phyloP scores from a whole-genome alignment of 768 basidiomycete species.

The Podaxis sp. region DNA sequence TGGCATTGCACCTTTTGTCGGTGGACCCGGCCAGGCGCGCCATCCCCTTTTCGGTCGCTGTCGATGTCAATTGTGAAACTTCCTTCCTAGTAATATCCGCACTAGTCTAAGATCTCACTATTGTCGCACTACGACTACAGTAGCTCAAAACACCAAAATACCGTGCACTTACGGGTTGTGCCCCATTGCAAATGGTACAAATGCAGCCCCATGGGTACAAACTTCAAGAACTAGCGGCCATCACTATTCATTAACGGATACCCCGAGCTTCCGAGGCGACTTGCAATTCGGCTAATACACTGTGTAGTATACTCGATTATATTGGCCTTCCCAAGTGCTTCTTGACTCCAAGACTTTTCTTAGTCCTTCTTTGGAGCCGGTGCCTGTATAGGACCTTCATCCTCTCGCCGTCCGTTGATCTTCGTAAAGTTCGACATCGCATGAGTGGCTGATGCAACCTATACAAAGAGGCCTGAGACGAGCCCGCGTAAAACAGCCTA shows the following conservation, averaged over 20 bases:
- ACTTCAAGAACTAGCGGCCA: neutral
- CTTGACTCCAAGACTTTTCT: constrained; percentile 5
- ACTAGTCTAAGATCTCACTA: neutral
- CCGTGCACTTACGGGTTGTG: too few species aligned
- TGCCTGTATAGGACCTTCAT: constrained; percentile 41
- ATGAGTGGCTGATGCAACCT: constrained; percentile 71
- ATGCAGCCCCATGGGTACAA: neutral
- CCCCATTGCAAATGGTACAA: too few species aligned
- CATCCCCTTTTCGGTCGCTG: neutral
- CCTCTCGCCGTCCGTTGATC: constrained; percentile 54
- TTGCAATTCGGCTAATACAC: neutral
- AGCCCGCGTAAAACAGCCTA: neutral
- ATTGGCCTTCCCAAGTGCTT: neutral
- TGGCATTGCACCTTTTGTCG: neutral
- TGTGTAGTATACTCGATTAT: neutral
- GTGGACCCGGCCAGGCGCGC: neutral
- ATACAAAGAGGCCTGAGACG: constrained; percentile 7
- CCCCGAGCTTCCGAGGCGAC: neutral
- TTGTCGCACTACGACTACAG: neutral
- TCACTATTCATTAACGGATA: neutral
- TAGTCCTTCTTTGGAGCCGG: constrained; percentile 21
- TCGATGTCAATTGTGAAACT: constrained; percentile 2
- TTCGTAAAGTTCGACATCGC: constrained; percentile 72
- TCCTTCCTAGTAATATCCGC: neutral
- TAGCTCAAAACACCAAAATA: too few species aligned